Base-by-base conservation (phyloP, 2,329 filamentous ascomycete species). In the Fusarium piperis region DNA sequence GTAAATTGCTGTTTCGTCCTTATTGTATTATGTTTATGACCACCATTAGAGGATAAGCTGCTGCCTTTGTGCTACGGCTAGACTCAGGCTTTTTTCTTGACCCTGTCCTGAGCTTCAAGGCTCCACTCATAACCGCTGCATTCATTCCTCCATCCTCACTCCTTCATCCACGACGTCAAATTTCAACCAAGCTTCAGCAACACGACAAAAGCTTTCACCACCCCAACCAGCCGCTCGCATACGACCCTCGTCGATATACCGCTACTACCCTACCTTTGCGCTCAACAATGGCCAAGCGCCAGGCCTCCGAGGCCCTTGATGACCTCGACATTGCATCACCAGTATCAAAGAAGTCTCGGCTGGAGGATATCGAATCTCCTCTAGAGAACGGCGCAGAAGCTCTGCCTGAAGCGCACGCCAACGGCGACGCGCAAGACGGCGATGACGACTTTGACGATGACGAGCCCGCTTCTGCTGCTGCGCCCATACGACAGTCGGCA, bases 221-320 rank as follows among this genome's bases (percentile, higher is more conserved):
- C 58, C 56, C 12, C 57, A 52, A 39, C 36, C 39, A 9, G 28
- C 10, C 12, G 46, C 18, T n/a, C 26, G 11, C 26, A 26, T 16
- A 32, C 32, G 16, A n/a, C 8, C 9, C 15, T 18, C 5, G 16
- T 32, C 16, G 0, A 36, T 7, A 39, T 15, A n/a, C 16, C 8
- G 15, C 32, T 11, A 3, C n/a, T 23, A 15, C 20, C 13, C 15
- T 28, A 8, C n/a, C 32, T n/a, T 39, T 9, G 15, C 57, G 36
- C 59, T 56, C 41, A 20, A 73, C 51, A 56, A 83, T 83, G 85
- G 81, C 83, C 59, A 91, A 92, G 82, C 86, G 90, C 67, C 86
- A 86, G 64, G 90, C 89, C 62, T 85, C 86, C 32, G 89, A 91
- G 78, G 83, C 88, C 44, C 83, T 91, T 39, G 89, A 90, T 38